Base-by-base conservation (phyloP, 768 basidiomycete genomes). In the Chalciporus piperatus region DNA sequence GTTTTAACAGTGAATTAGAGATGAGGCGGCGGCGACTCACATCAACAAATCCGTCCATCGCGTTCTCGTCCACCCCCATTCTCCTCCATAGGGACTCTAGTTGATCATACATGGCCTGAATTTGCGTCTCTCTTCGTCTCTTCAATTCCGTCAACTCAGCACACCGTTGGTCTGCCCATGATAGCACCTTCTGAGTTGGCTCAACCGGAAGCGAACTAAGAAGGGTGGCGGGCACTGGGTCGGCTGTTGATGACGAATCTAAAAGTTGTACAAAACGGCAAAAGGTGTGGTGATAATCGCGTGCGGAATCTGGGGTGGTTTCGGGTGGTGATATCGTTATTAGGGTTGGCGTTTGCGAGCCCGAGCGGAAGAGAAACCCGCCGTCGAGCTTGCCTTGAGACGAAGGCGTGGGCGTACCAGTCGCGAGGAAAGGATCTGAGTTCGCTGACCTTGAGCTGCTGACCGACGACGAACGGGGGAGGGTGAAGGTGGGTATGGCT, bases 11-110 rank as follows among this genome's bases (percentile, higher is more conserved):
- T 30, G 22, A 33, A 9, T 30, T 25, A 14, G 20, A 22, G 3
- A 43, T 8, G 2, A 5, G 1, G 10, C 13, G 8, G 10, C 1
- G 17, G n/a, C 13, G 13, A 54, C 66, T 54, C 14, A 76, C 76
- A 52, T 98, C 92, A 0, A 98, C 88, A 62, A 99, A 99, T n/a
- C 78, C 82, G 60, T 98, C 92, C 82, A 94, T 92, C 41, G 86
- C 87, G 1, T 69, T 71, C 43, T 94, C 89, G 1, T 78, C 67
- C 5, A 96, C 84, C 13, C 92, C 94, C 52, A 98, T 76, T 50
- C 94, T 73, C 52, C 78, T 79, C 96, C 96, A 99, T 3, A 98
- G 78, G 0, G 84, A 84, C 65, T 96, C 95, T 1, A 99, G 78
- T 56, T 92, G 84, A 67, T 98, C 93, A 63, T 94, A 99, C 76